Evolutionary conservation across 106 monocot genomes (phyloP).

Genomic region (Dendrobium huoshanense): DNA sequence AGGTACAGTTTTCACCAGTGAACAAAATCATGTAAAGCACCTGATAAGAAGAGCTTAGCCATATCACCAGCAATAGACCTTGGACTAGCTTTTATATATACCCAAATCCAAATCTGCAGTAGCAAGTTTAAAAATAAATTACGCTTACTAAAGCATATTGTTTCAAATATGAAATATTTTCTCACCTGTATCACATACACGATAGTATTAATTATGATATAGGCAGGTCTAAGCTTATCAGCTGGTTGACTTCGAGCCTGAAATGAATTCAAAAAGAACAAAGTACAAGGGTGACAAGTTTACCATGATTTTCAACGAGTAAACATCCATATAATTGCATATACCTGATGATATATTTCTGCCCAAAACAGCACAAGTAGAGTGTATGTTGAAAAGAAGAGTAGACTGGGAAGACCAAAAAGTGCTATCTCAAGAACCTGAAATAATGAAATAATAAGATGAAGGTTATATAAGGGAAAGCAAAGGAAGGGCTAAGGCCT

Average conservation of each 20-base stretch:
- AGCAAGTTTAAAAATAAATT: neutral
- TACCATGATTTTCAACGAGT: neutral
- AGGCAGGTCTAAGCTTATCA: conserved; percentile 62
- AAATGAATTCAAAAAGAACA: conserved; percentile 7
- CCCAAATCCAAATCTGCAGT: conserved; percentile 55
- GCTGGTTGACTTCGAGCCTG: conserved; percentile 67
- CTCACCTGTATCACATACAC: conserved; percentile 74
- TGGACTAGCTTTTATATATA: conserved; percentile 27
- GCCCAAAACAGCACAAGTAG: conserved; percentile 91
- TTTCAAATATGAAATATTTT: neutral
- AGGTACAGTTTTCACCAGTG: neutral
- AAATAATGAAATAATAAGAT: conserved; percentile 3
- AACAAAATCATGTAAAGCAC: conserved; percentile 12
- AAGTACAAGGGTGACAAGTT: neutral
- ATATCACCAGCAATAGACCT: conserved; percentile 35
- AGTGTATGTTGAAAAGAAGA: conserved; percentile 91
- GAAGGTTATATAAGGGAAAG: neutral
- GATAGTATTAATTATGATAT: conserved; percentile 47
- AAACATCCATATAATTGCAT: conserved; percentile 4
- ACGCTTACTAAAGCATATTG: neutral
- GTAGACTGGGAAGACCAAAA: conserved; percentile 75
- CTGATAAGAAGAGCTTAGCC: conserved; percentile 58
- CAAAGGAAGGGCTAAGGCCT: neutral
- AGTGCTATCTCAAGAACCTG: conserved; percentile 70
- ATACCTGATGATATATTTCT: conserved; percentile 92